Base-by-base conservation (phyloP, 768 basidiomycete genomes). In the Boletus sp. region DNA sequence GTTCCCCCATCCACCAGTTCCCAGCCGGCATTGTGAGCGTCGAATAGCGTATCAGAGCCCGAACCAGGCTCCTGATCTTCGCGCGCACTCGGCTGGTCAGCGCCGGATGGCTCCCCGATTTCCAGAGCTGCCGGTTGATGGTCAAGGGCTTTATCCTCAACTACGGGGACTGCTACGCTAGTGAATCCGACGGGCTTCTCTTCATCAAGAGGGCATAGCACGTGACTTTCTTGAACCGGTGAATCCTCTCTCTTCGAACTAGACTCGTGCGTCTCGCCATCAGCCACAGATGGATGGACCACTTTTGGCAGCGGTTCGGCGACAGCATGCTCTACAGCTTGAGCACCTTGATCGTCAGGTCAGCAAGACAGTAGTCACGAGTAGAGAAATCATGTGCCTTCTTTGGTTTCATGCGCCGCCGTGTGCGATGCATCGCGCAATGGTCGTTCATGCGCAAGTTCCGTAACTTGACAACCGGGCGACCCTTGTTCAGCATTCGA, bases 141-240 rank as follows among this genome's bases (percentile, higher is more conserved):
- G 59, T 90, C 65, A 27, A 87, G 71, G 2, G 74, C 75, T 66
- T 84, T 83, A 67, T 89, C 85, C 66, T 90, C 90, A 13, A 88
- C 64, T 0, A 83, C 87, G 2, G 88, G 88, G 1, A 88, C 81
- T 7, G 80, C 75, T 1, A 83, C 71, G 54, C 82, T 80, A 0
- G 84, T 77, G 64, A 89, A 87, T 2, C 85, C 84, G 11, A 75
- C 72, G 23, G 72, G 69, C 55, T 79, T 72, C 54, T 78, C 58
- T 19, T 83, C 83, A 7, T 82, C 76, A n/a, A 72, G 72, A 40
- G 77, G 77, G 63, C 67, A 80, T 15, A 81, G 81, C 55, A 73
- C 77, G 15, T 81, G 78, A 59, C 85, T 84, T 25, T 74, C 75
- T 29, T 76, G 74, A 41, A 82, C 53, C 0, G 66, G 67, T 32